These are phyloP conservation scores for Exophiala sp. DNA, from an alignment of 2,329 filamentous ascomycete species.

Conservation along the genomic window DNA sequence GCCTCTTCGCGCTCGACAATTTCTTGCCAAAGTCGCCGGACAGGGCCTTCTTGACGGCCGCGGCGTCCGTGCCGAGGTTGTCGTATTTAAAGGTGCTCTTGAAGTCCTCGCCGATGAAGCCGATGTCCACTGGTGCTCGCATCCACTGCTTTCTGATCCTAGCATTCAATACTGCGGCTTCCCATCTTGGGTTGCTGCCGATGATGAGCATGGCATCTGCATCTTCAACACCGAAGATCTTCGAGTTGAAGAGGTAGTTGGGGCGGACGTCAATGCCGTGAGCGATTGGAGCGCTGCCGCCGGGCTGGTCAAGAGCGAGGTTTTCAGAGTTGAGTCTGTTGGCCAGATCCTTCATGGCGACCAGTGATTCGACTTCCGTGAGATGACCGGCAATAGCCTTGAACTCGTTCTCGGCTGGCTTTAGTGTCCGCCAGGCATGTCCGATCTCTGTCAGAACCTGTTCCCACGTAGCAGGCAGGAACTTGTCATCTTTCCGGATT, in stretches of 20 bases:
- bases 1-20: conserved; percentile 78
- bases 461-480: conserved; percentile 91
- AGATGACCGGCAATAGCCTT: conserved; percentile 91
- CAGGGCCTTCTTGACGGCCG: conserved; percentile 79
- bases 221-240: conserved; percentile 88
- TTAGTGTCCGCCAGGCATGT: conserved; percentile 72
- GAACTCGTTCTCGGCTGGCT: conserved; percentile 88
- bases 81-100: conserved; percentile 95
- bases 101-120: conserved; percentile 84
- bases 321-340: conserved; percentile 98
- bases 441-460: conserved; percentile 86
- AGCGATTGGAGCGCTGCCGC: conserved; percentile 76
- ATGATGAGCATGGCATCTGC: conserved; percentile 88
- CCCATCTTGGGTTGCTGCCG: conserved; percentile 91
- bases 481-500: conserved; percentile 82
- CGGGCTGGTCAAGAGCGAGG: conserved; percentile 83
- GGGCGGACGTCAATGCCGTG: conserved; percentile 91
- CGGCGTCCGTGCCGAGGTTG: conserved; percentile 76
- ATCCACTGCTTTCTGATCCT: conserved; percentile 98
- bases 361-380: conserved; percentile 85
- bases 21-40: conserved; percentile 89
- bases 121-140: conserved; percentile 88
- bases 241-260: conserved; percentile 96
- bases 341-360: conserved; percentile 94
- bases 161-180: conserved; percentile 91